These are phyloP conservation scores for Xanthoconium separans DNA, from an alignment of 1,284 basidiomycete genomes.

Conservation along the genomic window DNA sequence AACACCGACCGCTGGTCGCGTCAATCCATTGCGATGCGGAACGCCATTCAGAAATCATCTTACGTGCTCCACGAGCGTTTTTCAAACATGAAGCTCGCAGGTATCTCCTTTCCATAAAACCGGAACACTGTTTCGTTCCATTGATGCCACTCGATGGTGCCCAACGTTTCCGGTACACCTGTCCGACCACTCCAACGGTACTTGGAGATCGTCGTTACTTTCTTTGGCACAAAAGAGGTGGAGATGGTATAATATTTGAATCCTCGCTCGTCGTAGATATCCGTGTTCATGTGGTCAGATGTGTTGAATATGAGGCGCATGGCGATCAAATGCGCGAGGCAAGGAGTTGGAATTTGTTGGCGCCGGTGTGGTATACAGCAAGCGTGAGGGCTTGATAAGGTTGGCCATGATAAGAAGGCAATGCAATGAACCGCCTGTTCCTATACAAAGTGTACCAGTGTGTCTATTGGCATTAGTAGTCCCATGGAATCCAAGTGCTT, in stretches of 20 bases:
- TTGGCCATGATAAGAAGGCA: no score
- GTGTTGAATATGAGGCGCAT: slow-evolving; percentile 24
- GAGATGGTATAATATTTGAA: slow-evolving; percentile 22
- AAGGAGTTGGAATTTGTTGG: no score
- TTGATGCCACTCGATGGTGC: slow-evolving; percentile 29
- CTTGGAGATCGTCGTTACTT: slow-evolving; percentile 29
- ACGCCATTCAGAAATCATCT: not conserved
- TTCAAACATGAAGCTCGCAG: slow-evolving; percentile 12
- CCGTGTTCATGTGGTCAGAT: slow-evolving; percentile 19
- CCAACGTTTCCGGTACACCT: slow-evolving; percentile 21
- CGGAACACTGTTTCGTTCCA: slow-evolving; percentile 12
- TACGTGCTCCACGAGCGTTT: slow-evolving; percentile 15
- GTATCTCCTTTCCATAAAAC: slow-evolving; percentile 17
- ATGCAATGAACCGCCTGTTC: no score
- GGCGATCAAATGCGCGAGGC: not conserved
- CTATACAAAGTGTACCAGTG: no score
- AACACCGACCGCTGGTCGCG: slow-evolving; percentile 24
- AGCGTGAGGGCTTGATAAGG: no score
- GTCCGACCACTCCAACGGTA: slow-evolving; percentile 16
- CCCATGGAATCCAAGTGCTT: no score
- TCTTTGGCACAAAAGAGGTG: slow-evolving; percentile 15
- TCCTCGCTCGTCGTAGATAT: slow-evolving; percentile 26
- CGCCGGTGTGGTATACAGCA: no score
- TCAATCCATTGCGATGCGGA: not conserved
- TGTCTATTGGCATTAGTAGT: no score